A percentile compares a stretch with the other conserved stretches of the same genome.
These are phyloP conservation scores for Hericium rajendrae DNA, from an alignment of 768 basidiomycete genomes.

Conservation along the genomic window DNA sequence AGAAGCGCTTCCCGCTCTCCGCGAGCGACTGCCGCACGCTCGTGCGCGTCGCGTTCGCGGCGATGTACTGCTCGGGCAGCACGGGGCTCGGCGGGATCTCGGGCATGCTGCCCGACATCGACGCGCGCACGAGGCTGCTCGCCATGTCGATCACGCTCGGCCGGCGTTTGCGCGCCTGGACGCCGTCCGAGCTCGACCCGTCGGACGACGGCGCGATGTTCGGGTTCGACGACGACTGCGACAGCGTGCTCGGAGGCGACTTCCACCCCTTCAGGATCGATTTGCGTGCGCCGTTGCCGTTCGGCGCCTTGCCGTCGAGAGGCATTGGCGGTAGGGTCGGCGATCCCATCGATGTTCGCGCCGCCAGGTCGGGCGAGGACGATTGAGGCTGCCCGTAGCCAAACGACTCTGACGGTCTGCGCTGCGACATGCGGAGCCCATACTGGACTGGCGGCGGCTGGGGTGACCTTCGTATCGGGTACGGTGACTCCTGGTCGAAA, in stretches of 20 bases:
- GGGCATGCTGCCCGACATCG: constrained; percentile 23
- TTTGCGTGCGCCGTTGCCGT: constrained; percentile 43
- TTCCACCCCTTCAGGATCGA: constrained; percentile 67
- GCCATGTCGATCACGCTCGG: constrained; percentile 35
- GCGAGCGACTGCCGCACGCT: background rate
- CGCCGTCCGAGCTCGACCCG: constrained; percentile 25
- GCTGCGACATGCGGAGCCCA: constrained; percentile 1
- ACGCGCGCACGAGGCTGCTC: constrained; percentile 15
- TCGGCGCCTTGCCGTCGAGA: constrained; percentile 34
- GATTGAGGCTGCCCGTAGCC: background rate
- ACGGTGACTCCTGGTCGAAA: constrained; percentile 69
- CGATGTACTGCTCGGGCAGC: constrained; percentile 34
- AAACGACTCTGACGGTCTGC: constrained; percentile 18
- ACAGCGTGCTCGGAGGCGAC: constrained; percentile 28
- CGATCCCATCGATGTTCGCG: background rate
- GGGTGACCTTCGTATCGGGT: constrained; percentile 31
- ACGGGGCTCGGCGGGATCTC: constrained; percentile 59
- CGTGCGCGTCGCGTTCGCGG: constrained; percentile 1
- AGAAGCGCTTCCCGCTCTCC: background rate
- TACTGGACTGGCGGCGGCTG: constrained; percentile 2
- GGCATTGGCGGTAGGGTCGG: constrained; percentile 15
- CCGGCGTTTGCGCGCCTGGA: constrained; percentile 34
- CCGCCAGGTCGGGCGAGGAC: background rate
- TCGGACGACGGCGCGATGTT: constrained; percentile 22
- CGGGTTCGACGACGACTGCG: constrained; percentile 13